Conservation (phyloP, 2,329 filamentous ascomycete genomes). For the Pochonia chlamydosporia region DNA sequence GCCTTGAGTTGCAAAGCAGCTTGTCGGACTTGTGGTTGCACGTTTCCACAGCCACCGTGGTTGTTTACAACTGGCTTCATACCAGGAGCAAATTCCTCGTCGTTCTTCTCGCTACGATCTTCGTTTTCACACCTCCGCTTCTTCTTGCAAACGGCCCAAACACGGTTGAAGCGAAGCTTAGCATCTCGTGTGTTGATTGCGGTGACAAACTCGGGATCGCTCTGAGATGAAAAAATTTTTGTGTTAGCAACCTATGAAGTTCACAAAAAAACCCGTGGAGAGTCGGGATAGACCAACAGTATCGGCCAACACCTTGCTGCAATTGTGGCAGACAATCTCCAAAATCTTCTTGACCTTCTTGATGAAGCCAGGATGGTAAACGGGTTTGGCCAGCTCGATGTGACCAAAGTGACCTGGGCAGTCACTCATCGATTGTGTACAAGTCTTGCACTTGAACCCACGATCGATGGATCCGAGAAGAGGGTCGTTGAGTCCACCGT, state of each 20-base stretch:
- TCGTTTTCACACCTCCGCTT: constrained; percentile 82
- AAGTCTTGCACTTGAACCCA: constrained; percentile 92
- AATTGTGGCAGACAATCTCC: constrained; percentile 98
- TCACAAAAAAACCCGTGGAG: constrained; percentile 46
- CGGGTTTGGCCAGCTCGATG: constrained; percentile 93
- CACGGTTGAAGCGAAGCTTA: constrained; percentile 86
- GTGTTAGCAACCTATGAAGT: constrained; percentile 55
- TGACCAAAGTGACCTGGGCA: constrained; percentile 98
- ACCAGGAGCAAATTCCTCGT: constrained; percentile 59
- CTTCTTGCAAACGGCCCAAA: constrained; percentile 89
- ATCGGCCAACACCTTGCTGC: constrained; percentile 95
- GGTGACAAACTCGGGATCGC: constrained; percentile 74
- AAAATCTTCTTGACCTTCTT: constrained; percentile 99
- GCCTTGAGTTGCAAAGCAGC: constrained; percentile 78
- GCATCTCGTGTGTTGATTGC: constrained; percentile 84
- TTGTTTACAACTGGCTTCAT: constrained; percentile 47
- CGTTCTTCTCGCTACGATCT: constrained; percentile 60
- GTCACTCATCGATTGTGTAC: constrained; percentile 89
- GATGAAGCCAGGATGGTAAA: constrained; percentile 93
- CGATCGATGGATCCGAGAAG: constrained; percentile 95
- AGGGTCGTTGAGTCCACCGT: constrained; percentile 90
- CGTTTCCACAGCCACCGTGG: constrained; percentile 92
- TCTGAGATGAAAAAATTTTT: constrained; percentile 47
- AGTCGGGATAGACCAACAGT: constrained; percentile 73
- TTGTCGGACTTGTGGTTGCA: constrained; percentile 81